Conservation (phyloP, 257 asterid genomes). For the Solanum paucissectum region DNA sequence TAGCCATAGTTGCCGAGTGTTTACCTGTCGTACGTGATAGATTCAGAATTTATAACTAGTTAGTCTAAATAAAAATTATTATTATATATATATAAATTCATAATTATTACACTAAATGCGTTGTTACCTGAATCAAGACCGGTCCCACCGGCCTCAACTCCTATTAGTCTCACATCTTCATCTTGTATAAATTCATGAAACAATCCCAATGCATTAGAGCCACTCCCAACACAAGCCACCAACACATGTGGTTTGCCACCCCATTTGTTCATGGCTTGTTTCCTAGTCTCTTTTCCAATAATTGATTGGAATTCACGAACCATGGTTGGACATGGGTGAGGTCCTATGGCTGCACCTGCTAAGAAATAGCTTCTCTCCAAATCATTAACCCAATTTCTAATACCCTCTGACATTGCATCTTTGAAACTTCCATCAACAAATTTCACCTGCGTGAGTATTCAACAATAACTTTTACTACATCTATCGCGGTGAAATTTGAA, state of each 20-base stretch:
- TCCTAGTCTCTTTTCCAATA: conserved; percentile 68
- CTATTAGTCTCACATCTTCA: conserved; percentile 50
- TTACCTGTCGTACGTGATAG: neutral
- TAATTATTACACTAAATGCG: neutral
- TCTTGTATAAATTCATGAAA: conserved; percentile 68
- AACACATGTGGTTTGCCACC: conserved; percentile 66
- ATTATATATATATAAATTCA: neutral
- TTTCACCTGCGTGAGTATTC: conserved; percentile 18
- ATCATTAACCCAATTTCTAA: conserved; percentile 50
- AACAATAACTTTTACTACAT: neutral
- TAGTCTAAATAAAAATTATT: neutral
- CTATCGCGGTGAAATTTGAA: neutral
- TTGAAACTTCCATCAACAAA: conserved; percentile 43
- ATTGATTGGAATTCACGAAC: conserved; percentile 66
- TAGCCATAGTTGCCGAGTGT: conserved; percentile 61
- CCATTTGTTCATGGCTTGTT: conserved; percentile 56
- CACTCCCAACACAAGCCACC: conserved; percentile 70
- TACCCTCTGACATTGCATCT: conserved; percentile 71
- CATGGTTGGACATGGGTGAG: conserved; percentile 68
- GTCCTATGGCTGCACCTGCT: conserved; percentile 57
- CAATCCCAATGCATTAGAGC: conserved; percentile 67
- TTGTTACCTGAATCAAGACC: conserved; percentile 21
- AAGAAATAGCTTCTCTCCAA: conserved; percentile 43
- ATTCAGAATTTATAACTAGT: neutral
- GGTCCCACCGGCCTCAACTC: conserved; percentile 60